Evolutionary conservation across 805 yeast genomes (phyloP).

Genomic region (Wickerhamomyces pijperi): DNA sequence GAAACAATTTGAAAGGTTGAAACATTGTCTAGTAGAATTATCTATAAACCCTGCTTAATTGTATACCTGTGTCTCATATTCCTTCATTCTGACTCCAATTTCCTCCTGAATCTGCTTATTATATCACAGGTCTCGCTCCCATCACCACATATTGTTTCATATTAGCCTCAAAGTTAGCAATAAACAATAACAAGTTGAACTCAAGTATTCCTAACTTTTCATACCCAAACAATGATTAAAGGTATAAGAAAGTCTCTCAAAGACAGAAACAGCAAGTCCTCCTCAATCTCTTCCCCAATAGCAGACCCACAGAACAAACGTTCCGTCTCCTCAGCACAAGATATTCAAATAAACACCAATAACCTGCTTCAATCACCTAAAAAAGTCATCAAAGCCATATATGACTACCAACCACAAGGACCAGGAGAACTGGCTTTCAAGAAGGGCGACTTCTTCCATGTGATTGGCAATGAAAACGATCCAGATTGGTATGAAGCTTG

Average conservation of each 20-base stretch:
- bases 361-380: constrained; percentile 44
- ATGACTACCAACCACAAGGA: constrained; percentile 67
- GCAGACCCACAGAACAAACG: constrained; percentile 8
- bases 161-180: too few species aligned
- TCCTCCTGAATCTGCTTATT: too few species aligned
- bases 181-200: too few species aligned
- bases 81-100: too few species aligned
- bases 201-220: too few species aligned
- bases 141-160: too few species aligned
- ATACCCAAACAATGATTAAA: constrained; percentile 4
- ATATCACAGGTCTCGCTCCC: too few species aligned
- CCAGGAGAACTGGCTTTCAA: constrained; percentile 70
- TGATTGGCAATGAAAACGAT: constrained; percentile 49
- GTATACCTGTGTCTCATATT: too few species aligned
- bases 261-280: constrained; percentile 15
- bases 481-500: constrained; percentile 75
- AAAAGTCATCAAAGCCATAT: constrained; percentile 74
- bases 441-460: constrained; percentile 85
- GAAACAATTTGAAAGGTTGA: too few species aligned
- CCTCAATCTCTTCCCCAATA: constrained; percentile 18
- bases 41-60: too few species aligned
- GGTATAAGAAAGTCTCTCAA: constrained; percentile 20
- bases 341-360: constrained; percentile 12
- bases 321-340: constrained; percentile 15
- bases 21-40: too few species aligned